Base-by-base conservation (phyloP, 768 basidiomycete species). In the Paxillus rubicundulus region DNA sequence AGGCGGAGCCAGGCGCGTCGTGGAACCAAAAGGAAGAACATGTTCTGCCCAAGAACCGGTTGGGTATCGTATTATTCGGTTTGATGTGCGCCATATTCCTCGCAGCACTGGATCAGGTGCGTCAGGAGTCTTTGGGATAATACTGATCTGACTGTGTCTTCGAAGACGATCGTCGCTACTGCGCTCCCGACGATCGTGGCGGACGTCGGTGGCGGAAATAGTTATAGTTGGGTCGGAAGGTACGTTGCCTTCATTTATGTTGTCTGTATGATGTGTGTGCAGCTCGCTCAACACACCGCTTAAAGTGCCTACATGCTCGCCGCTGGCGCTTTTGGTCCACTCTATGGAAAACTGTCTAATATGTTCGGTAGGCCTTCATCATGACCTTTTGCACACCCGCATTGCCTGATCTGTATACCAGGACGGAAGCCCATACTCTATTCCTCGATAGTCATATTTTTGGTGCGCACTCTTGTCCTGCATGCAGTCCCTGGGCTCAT, bases 291-390 rank as follows among this genome's bases (percentile, higher is more conserved):
- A 16, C n/a, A 2, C 33, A 1, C 8, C 33, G n/a, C 27, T 27
- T 20, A 1, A 48, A 89, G 89, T 61, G 82, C 89, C 27, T 92
- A 92, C 63, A 71, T 92, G 20, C 79, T 92, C 18, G 77, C 85
- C 0, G 81, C 84, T 5, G 82, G 82, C 6, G 74, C 86, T 3
- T 71, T 89, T 10, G 77, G 84, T 0, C 89, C 91, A 0, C 58
- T 89, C 2, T 92, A 90, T 54, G 91, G 91, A 5, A 92, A 92
- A 60, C 65, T 90, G 0, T 88, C 87, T 1, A 84, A 88, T 65
- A 72, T 77, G 45, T 54, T 75, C n/a, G 76, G 76, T 67, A 52
- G 51, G 57, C 12, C 28, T 1, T 89, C 85, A 57, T 58, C 79
- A 0, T 79, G 24, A 6, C 24, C 24, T 24, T 24, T 5, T 3